phyloP scores from a whole-genome alignment of 345 rosid species.

The Moricandia moricandioides region DNA sequence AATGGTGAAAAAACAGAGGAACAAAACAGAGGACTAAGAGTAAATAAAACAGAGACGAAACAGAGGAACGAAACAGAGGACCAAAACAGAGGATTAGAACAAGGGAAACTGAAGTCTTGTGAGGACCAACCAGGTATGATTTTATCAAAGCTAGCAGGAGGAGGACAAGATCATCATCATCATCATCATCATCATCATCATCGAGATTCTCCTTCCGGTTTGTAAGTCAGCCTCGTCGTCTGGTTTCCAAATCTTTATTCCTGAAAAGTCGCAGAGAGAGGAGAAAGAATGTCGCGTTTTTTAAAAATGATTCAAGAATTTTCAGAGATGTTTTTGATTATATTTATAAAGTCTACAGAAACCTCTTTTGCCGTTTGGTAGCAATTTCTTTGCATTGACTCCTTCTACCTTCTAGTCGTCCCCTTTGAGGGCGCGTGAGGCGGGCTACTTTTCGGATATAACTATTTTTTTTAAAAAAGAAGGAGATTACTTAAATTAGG shows the following conservation, averaged over 20 bases:
- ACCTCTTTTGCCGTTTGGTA: not conserved
- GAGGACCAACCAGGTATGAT: not conserved
- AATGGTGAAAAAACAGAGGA: not conserved
- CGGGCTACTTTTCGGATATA: not conserved
- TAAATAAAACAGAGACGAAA: not conserved
- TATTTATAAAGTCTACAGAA: slow-evolving; percentile 15
- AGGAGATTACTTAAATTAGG: slow-evolving; percentile 16
- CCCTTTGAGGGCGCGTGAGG: not conserved
- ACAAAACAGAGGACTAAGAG: no score
- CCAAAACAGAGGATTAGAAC: not conserved
- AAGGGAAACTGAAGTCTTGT: not conserved
- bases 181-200: not conserved
- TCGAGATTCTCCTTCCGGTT: not conserved
- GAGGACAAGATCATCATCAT: not conserved
- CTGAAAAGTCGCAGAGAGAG: slow-evolving; percentile 1
- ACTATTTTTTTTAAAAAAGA: not conserved
- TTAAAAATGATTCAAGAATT: not conserved
- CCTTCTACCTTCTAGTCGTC: not conserved
- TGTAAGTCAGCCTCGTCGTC: slow-evolving; percentile 9
- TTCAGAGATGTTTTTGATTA: slow-evolving; percentile 14
- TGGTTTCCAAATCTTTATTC: not conserved
- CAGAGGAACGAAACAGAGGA: not conserved
- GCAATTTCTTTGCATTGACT: not conserved
- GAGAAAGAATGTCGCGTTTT: slow-evolving; percentile 18
- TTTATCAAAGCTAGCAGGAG: not conserved